Conservation (phyloP, 306 rosid species). For the Citrullus colocynthis region DNA sequence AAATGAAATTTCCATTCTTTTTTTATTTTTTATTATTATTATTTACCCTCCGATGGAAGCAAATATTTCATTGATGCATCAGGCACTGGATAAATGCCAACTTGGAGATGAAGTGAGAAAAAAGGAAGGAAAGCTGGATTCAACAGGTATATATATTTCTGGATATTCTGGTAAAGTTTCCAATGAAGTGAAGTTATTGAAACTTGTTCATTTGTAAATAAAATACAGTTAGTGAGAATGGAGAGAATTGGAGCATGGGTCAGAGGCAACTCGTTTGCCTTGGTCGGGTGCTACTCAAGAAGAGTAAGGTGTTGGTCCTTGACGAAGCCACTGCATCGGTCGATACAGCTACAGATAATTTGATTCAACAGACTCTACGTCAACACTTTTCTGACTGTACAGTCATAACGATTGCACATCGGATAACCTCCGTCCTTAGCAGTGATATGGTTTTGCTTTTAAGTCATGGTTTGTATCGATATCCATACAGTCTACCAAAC, state of each 20-base stretch:
- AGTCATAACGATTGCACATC: slow-evolving; percentile 68
- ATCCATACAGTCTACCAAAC: background rate
- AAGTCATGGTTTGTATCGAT: slow-evolving; percentile 34
- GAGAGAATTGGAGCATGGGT: slow-evolving; percentile 97
- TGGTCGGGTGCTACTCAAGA: slow-evolving; percentile 73
- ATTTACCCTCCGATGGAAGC: background rate
- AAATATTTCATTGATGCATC: background rate
- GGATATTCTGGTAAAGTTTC: background rate
- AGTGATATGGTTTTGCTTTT: slow-evolving; percentile 84
- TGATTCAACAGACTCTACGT: slow-evolving; percentile 61
- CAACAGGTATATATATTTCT: slow-evolving; percentile 40
- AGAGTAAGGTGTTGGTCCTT: slow-evolving; percentile 68
- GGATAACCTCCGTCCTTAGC: slow-evolving; percentile 68
- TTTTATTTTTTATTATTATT: background rate
- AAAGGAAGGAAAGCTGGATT: slow-evolving; percentile 75
- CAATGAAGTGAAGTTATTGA: background rate
- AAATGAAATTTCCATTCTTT: background rate
- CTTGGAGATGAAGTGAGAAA: slow-evolving; percentile 77
- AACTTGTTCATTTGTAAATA: background rate
- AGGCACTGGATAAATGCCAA: slow-evolving; percentile 87
- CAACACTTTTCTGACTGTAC: slow-evolving; percentile 54
- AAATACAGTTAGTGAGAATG: slow-evolving; percentile 54
- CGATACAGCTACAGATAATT: slow-evolving; percentile 84
- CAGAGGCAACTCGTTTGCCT: slow-evolving; percentile 89
- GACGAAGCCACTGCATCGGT: slow-evolving; percentile 90